Evolutionary conservation across 1,139 yeast species (phyloP), one percentile per base, ranked within the genome.

Genomic region (Debaryomycetaceae sp.): DNA sequence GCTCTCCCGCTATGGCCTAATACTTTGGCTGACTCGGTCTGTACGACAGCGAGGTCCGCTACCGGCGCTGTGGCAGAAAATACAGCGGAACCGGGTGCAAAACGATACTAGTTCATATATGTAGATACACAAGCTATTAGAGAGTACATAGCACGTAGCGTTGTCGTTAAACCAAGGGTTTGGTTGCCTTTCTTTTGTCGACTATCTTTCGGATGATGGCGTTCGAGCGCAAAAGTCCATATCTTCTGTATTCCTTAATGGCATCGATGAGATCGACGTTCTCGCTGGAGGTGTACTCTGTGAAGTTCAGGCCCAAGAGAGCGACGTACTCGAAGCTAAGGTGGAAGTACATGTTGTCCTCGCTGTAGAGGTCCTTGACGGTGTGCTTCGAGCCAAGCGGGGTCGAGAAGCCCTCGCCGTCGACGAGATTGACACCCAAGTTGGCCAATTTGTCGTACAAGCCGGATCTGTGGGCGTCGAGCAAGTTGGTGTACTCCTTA

Each of bases 391-490:
- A 39, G 38, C 58, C 62, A 44, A 83, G 56, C 9, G 86, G 85
- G 23, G 90, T 81, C 55, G 78, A 78, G 66, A 72, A 93, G 34
- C 98, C 98, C 71, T 93, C 98, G 44, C 95, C 96, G 9, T 70
- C 67, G 24, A 77, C 77, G 52, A 93, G 77, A 23, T 65, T 65
- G 31, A 83, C 72, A 31, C 95, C 95, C 54, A 86, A 80, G 39
- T 72, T 66, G 51, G 72, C 75, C 53, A 90, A 75, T 42, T 66
- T 71, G 31, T 76, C 78, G 54, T 90, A 80, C 42, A 83, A 63
- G 14, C 97, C 97, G 20, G 78, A 72, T 60, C 81, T 82, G 63
- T 83, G 87, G 7, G 97, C 96, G 54, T 78, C 78, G 44, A 89
- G 79, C 59, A 88, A 73, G 17, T 96, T 93, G 45, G 97, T 97